phyloP scores from a whole-genome alignment of 345 rosid genomes.

The Arabidopsis suecica region DNA sequence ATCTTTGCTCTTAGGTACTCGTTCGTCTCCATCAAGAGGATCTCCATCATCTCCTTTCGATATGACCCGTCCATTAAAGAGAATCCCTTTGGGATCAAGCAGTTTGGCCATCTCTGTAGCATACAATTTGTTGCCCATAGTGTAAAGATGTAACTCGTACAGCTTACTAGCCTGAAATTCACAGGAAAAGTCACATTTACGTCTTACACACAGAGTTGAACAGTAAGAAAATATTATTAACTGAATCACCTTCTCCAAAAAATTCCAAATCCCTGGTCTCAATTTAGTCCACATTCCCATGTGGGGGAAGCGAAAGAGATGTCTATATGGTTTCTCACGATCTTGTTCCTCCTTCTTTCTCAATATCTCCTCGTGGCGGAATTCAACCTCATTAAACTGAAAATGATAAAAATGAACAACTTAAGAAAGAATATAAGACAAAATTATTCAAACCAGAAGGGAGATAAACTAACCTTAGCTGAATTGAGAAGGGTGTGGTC shows the following conservation, averaged over 20 bases:
- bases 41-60: conserved; percentile 98
- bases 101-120: conserved; percentile 99
- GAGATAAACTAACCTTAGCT: conserved; percentile 68
- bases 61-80: conserved; percentile 94
- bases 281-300: conserved; percentile 99
- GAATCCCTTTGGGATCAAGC: conserved; percentile 85
- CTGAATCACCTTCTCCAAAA: conserved; percentile 81
- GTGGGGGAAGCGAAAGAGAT: conserved; percentile 85
- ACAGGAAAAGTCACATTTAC: conserved; percentile 18
- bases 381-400: conserved; percentile 88
- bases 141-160: conserved; percentile 92
- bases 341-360: conserved; percentile 96
- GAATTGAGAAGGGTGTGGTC: conserved; percentile 99
- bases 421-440: not conserved
- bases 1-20: conserved; percentile 95
- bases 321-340: conserved; percentile 83
- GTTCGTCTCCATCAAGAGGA: conserved; percentile 79
- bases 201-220: not conserved
- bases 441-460: conserved; percentile 3
- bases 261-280: conserved; percentile 98
- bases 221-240: conserved; percentile 12
- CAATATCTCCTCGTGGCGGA: conserved; percentile 81
- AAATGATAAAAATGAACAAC: conserved; percentile 12
- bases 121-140: conserved; percentile 98
- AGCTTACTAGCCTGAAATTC: conserved; percentile 82